Base-by-base conservation (phyloP, 148 eudicot genomes). In the Chenopodium album region DNA sequence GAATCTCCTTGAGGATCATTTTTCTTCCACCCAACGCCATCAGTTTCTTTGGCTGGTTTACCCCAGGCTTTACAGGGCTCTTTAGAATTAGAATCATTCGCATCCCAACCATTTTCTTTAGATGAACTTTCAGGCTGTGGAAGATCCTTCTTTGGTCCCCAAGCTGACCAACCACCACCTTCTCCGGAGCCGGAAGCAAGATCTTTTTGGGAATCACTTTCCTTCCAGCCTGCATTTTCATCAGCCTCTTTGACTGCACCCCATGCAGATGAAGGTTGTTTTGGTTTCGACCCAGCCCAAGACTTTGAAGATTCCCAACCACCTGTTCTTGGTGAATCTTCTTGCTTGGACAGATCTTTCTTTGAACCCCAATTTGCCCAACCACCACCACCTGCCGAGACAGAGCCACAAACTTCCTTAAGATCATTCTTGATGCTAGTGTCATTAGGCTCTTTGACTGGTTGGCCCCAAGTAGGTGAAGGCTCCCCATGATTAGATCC, bases 91-190 rank as follows among this genome's bases (percentile, higher is more conserved):
- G 62, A 56, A 12, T 31, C n/a, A 31, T 31, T 14, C 67, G 80
- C 75, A 67, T 28, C 77, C 89, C 85, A 87, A 71, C 80, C 88
- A 56, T 48, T 82, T 63, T 89, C 60, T n/a, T 32, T 65, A 63
- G 87, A 74, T 7, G 76, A 73, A 71, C 67, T 41, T 78, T 82
- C 85, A 31, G 59, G 73, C 28, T 75, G 79, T 65, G 79, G 4
- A 67, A 77, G 75, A 62, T 76, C 81, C 31, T 75, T 84, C 32
- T 83, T 75, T 1, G 73, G 4, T 26, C 83, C 88, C 88, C 85
- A 82, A 71, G 28, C 76, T 32, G 84, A 83, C 85, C 82, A 82
- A 69, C 74, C 85, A 19, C 59, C 82, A 75, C 28, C 75, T 29
- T 28, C 34, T 5, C 14, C 71, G 0, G 90, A 79, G 4, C 60